Evolutionary conservation across 768 basidiomycete species (phyloP).

Genomic region (Psilocybe cyanescens): DNA sequence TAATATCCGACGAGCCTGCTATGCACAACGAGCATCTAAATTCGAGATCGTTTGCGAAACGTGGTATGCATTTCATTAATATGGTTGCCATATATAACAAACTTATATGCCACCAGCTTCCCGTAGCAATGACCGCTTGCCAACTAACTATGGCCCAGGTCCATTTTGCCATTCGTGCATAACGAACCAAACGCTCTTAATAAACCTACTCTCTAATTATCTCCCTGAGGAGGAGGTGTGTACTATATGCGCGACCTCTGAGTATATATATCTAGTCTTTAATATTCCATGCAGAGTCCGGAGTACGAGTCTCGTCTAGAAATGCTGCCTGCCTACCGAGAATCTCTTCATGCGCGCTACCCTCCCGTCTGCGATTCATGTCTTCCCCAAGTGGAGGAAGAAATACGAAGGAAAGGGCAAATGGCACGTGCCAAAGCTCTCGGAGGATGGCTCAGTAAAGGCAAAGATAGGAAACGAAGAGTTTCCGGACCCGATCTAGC

Average conservation of each 20-base stretch:
- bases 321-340: conserved; percentile 70
- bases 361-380: conserved; percentile 85
- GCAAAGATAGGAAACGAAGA: conserved; percentile 60
- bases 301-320: conserved; percentile 68
- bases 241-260: conserved; percentile 10
- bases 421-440: conserved; percentile 83
- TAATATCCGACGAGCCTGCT: conserved; percentile 84
- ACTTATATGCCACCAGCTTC: conserved; percentile 48
- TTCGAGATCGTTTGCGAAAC: conserved; percentile 64
- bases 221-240: conserved; percentile 78
- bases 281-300: conserved; percentile 55
- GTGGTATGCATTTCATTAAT: conserved; percentile 50
- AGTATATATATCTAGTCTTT: conserved; percentile 1
- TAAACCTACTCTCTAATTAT: conserved; percentile 89
- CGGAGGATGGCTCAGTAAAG: conserved; percentile 70
- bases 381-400: conserved; percentile 79
- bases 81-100: background rate
- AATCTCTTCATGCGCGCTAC: conserved; percentile 79
- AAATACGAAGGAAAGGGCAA: conserved; percentile 75
- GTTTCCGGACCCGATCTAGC: conserved; percentile 43
- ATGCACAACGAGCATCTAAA: conserved; percentile 86
- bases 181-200: conserved; percentile 89
- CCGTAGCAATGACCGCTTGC: conserved; percentile 70
- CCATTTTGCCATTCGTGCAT: conserved; percentile 89
- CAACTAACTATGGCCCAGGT: conserved; percentile 58